Percentiles rank a stretch among this genome's conserved stretches.
phyloP scores from a whole-genome alignment of 345 rosid species.

The Eucalyptus erythrocorys region DNA sequence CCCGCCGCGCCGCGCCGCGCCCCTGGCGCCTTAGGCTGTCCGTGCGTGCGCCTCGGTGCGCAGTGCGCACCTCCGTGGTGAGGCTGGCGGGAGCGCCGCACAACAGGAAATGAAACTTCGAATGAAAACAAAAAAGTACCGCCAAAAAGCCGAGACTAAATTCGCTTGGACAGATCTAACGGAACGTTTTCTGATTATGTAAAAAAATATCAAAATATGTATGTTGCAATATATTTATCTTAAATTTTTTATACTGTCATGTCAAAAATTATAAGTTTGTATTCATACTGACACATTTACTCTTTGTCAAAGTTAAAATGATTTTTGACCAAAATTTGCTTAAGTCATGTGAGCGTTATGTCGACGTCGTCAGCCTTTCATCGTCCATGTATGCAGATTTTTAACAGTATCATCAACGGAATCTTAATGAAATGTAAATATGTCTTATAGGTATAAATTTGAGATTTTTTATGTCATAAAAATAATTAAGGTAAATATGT shows the following conservation, averaged over 20 bases:
- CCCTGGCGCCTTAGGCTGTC: not conserved
- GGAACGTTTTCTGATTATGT: not conserved
- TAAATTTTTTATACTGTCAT: not conserved
- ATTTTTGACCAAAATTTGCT: not conserved
- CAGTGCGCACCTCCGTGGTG: not conserved
- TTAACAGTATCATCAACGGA: accelerated
- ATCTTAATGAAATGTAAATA: accelerated
- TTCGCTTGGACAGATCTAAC: not conserved
- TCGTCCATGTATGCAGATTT: accelerated
- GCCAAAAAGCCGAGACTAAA: not conserved
- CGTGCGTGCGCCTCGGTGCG: not conserved
- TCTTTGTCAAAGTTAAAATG: accelerated
- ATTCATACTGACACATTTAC: accelerated
- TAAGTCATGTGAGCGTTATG: accelerated
- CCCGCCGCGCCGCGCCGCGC: not conserved
- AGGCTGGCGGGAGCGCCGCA: not conserved
- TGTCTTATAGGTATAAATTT: accelerated
- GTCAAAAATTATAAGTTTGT: accelerated
- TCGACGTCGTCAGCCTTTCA: accelerated
- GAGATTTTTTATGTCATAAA: accelerated
- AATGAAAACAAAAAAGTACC: not conserved
- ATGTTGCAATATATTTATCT: accelerated
- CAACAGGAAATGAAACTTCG: not conserved
- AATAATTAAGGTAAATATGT: not conserved
- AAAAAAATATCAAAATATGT: not conserved